Base-by-base conservation (phyloP, 306 rosid genomes). In the Cercis canadensis region DNA sequence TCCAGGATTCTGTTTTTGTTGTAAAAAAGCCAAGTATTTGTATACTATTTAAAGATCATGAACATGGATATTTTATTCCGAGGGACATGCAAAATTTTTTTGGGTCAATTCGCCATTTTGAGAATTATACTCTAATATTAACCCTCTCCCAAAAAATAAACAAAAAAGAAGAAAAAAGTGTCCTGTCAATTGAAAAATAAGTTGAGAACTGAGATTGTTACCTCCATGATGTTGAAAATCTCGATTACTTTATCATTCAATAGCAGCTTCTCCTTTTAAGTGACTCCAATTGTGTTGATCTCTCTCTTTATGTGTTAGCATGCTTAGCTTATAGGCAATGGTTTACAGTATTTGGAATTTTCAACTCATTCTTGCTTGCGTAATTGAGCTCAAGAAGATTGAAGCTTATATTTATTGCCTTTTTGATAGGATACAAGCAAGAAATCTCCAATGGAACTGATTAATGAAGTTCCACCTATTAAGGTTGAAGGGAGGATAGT, bases 381-480 rank as follows among this genome's bases (percentile, higher is more conserved):
- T 59, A 67, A 10, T 37, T 58, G 54, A 60, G 56, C 8, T 36
- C 39, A 13, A 34, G 40, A 49, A 59, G 47, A 39, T 75, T 51
- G 39, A 73, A 13, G 33, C 77, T 51, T 21, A 54, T 33, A n/a
- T 76, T 65, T 65, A 52, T 59, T 74, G 41, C 74, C 62, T 70
- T 51, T 74, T 63, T 75, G 40, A 78, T 70, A 94, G 98, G 98
- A 94, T 62, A 75, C 83, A 7, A 83, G 97, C 81, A 89, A 90
- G 87, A 94, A 89, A 76, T 94, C 98, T 60, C 98, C 98, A 39
- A 94, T 90, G 98, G 97, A 90, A 88, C 80, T 94, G 85, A 94
- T 90, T 78, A 90, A 90, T 62, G 97, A 94, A 78, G 98, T 94
- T 71, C 98, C 95, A 17, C 98, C 98, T 32, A 90, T 94, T 72